A percentile compares a stretch with the other conserved stretches of the same genome.
phyloP scores from a whole-genome alignment of 2,329 filamentous ascomycete species.

The Trichoderma sp. region DNA sequence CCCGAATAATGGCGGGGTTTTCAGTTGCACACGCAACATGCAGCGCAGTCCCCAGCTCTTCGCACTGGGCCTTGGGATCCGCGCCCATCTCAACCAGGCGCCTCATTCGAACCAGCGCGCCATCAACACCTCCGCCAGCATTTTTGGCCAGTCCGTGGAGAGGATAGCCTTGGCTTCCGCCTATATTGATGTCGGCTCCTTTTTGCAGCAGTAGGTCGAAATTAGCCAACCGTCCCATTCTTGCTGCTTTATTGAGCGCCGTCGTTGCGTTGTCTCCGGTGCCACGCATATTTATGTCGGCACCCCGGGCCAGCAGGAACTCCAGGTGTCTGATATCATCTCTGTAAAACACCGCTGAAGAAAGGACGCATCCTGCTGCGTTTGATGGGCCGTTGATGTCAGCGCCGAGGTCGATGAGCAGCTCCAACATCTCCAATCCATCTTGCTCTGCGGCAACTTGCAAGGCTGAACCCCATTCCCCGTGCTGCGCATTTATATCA shows the following conservation, averaged over 20 bases:
- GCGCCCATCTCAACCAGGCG: not conserved
- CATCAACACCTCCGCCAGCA: too few relatives aligned
- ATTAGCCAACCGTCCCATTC: rapidly evolving
- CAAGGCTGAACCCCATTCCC: not conserved
- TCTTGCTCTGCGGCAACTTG: too few relatives aligned
- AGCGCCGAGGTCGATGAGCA: not conserved
- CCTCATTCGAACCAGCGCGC: not conserved
- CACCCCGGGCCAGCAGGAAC: not conserved
- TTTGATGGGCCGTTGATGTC: not conserved
- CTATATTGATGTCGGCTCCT: not conserved
- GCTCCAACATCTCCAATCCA: not conserved
- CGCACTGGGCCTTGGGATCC: not conserved
- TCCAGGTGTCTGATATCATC: not conserved
- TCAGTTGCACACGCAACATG: not conserved
- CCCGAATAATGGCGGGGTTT: not conserved
- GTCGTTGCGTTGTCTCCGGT: not conserved
- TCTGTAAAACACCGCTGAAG: not conserved
- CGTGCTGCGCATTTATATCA: not conserved
- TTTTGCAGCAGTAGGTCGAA: not conserved
- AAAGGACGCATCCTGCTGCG: not conserved
- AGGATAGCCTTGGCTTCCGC: not conserved
- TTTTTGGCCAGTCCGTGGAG: not conserved
- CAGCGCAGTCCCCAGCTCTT: not conserved
- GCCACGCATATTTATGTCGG: not conserved
- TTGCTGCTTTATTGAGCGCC: not conserved